Percentiles rank a stretch among this genome's conserved stretches.
These are phyloP conservation scores for Aureobasidium melanogenum DNA, from an alignment of 2,329 filamentous ascomycete species.

Conservation along the genomic window DNA sequence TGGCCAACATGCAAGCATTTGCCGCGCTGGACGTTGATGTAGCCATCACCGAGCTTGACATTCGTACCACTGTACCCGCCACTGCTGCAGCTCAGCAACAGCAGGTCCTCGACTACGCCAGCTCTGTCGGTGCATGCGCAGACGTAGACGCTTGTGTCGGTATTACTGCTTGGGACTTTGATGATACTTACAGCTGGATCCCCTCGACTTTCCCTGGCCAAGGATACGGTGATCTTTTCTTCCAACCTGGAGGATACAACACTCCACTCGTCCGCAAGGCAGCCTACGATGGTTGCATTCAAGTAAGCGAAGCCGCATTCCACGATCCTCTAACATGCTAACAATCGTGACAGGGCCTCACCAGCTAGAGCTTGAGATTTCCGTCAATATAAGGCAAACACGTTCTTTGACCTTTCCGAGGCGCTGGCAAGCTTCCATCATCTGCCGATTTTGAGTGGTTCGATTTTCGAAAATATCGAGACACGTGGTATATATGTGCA, in stretches of 20 bases:
- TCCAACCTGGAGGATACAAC: slow-evolving; percentile 15
- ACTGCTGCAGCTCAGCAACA: slow-evolving; percentile 32
- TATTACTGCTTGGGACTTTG: slow-evolving; percentile 34
- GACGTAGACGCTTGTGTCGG: slow-evolving; percentile 30
- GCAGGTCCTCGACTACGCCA: slow-evolving; percentile 42
- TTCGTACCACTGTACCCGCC: slow-evolving; percentile 42
- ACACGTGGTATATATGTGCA: neutral
- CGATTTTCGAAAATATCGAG: neutral
- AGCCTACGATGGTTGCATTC: slow-evolving; percentile 10
- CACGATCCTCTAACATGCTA: neutral
- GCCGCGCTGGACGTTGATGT: slow-evolving; percentile 46
- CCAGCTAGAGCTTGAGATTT: neutral
- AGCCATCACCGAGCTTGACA: slow-evolving; percentile 54
- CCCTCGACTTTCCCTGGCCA: slow-evolving; percentile 30
- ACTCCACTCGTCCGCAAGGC: slow-evolving; percentile 16
- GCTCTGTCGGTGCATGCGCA: slow-evolving; percentile 28
- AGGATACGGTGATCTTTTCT: slow-evolving; percentile 27
- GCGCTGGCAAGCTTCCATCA: neutral
- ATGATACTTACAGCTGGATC: slow-evolving; percentile 33
- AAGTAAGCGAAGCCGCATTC: neutral
- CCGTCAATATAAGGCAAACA: neutral
- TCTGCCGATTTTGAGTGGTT: neutral
- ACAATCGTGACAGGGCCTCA: neutral
- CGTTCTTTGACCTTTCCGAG: too few relatives aligned
- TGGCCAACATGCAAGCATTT: slow-evolving; percentile 42